Conservation (phyloP, 108 stramenopile genomes). For the Seminavis robusta region DNA sequence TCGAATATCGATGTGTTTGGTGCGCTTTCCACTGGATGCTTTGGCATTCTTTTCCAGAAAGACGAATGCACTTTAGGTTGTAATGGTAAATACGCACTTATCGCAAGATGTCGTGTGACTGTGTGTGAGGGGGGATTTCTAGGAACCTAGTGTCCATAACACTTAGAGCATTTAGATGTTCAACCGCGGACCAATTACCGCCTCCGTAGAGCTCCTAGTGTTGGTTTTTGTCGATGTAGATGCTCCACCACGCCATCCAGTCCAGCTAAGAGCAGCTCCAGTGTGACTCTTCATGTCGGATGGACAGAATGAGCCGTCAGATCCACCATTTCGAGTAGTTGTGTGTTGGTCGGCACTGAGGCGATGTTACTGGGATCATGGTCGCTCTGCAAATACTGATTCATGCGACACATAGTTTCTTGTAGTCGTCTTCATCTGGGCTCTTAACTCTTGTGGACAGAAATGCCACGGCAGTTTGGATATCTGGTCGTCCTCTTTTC, state of each 20-base stretch:
- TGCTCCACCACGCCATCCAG: conserved; percentile 3
- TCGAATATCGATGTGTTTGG: conserved; percentile 39
- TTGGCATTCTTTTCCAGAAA: conserved; percentile 45
- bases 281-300: conserved; percentile 35
- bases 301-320: conserved; percentile 29
- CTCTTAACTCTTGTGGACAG: conserved; percentile 15
- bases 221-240: conserved; percentile 35
- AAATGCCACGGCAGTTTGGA: conserved; percentile 19
- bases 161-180: conserved; percentile 27
- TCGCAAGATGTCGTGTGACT: conserved; percentile 1
- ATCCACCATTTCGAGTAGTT: conserved; percentile 16
- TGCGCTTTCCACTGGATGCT: conserved; percentile 36
- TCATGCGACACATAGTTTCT: conserved; percentile 29
- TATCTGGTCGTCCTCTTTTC: conserved; percentile 23
- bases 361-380: conserved; percentile 7
- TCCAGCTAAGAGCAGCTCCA: conserved; percentile 24
- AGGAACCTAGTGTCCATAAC: conserved; percentile 40
- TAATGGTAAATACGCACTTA: conserved; percentile 26
- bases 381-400: conserved; percentile 33
- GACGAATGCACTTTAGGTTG: conserved; percentile 51
- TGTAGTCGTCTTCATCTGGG: conserved; percentile 30
- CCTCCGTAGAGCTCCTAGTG: conserved; percentile 27
- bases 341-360: conserved; percentile 9
- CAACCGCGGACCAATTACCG: conserved; percentile 15
- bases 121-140: conserved; percentile 17